phyloP scores from a whole-genome alignment of 192 early-diverging fungal genomes.

The Diversispora eburnea region DNA sequence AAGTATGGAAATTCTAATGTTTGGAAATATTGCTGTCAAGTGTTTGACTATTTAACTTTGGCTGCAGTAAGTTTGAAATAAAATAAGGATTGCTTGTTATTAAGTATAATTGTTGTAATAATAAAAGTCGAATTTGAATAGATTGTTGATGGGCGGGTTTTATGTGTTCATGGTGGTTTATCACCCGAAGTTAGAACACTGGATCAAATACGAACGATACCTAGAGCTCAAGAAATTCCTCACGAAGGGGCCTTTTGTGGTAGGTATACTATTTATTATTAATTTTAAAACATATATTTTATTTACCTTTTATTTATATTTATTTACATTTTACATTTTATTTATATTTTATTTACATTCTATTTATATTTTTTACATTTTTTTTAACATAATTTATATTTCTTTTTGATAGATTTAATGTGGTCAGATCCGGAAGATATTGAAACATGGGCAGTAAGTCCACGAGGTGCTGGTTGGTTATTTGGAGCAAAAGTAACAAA shows the following conservation, averaged over 20 bases:
- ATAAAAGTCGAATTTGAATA: constrained; percentile 28
- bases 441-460: constrained; percentile 86
- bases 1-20: constrained; percentile 95
- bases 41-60: constrained; percentile 88
- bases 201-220: constrained; percentile 93
- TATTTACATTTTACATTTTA: not conserved
- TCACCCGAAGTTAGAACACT: constrained; percentile 90
- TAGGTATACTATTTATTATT: constrained; percentile 13
- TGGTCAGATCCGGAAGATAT: constrained; percentile 97
- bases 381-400: not conserved
- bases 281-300: not conserved
- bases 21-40: constrained; percentile 93
- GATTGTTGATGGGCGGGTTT: constrained; percentile 91
- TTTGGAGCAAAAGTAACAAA: constrained; percentile 94
- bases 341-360: not conserved
- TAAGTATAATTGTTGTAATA: not conserved
- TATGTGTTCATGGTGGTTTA: constrained; percentile 91
- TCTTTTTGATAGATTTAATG: constrained; percentile 70
- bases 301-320: not conserved
- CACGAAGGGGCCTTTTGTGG: constrained; percentile 91
- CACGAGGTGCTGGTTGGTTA: constrained; percentile 92
- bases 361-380: no score
- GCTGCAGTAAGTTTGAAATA: constrained; percentile 66
- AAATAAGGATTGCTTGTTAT: not conserved
- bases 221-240: constrained; percentile 91